phyloP scores from a whole-genome alignment of 768 basidiomycete genomes.

The Lactarius hatsudake region DNA sequence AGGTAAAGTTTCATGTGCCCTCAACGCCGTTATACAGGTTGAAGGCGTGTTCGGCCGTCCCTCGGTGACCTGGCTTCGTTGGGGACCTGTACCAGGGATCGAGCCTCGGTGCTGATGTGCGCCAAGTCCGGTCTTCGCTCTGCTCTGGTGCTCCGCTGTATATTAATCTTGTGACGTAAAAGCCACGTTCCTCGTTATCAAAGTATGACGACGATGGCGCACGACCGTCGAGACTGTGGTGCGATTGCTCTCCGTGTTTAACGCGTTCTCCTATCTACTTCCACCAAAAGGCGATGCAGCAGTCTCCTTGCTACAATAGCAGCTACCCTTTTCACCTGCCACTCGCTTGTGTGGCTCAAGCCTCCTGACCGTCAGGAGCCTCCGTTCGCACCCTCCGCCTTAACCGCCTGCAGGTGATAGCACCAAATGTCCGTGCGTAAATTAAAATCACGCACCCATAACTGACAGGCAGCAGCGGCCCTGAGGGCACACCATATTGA shows the following conservation, averaged over 20 bases:
- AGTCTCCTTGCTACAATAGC: conserved; percentile 3
- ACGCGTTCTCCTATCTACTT: conserved; percentile 22
- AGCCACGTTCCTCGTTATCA: conserved; percentile 24
- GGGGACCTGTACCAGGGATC: conserved; percentile 25
- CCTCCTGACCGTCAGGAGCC: conserved; percentile 25
- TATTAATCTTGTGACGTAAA: conserved; percentile 26
- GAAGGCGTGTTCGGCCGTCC: conserved; percentile 23
- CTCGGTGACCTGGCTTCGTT: conserved; percentile 12
- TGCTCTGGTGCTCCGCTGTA: conserved; percentile 11
- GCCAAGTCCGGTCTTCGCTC: conserved; percentile 26
- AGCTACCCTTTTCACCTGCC: conserved; percentile 9
- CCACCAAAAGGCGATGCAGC: conserved; percentile 12
- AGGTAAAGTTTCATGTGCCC: conserved; percentile 22
- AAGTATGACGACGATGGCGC: conserved; percentile 21
- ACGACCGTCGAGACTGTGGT: conserved; percentile 14
- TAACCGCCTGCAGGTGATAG: conserved; percentile 26
- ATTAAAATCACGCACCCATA: conserved; percentile 24
- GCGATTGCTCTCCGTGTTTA: conserved; percentile 12
- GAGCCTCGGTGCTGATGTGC: conserved; percentile 26
- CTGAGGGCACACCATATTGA: conserved; percentile 16
- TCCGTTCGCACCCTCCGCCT: conserved; percentile 11
- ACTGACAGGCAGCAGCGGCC: conserved; percentile 20
- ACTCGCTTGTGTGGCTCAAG: conserved; percentile 13
- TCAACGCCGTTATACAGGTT: conserved; percentile 26
- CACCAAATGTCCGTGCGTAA: conserved; percentile 24